Conservation (phyloP, 176 grass and related monocot genomes). For the Urochloa ruziziensis region DNA sequence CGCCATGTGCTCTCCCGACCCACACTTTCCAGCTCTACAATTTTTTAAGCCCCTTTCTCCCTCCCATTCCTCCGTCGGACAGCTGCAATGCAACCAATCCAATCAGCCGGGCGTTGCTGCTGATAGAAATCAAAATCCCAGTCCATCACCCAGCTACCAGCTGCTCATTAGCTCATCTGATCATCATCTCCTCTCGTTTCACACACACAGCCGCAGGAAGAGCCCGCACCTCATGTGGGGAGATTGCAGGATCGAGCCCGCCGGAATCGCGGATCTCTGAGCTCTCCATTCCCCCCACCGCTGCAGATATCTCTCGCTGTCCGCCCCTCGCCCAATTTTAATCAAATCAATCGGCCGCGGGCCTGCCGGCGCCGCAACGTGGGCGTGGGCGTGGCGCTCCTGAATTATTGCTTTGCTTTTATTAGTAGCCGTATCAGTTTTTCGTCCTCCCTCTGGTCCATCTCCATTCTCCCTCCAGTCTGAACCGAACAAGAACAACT, state of each 20-base stretch:
- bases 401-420: neutral
- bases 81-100: neutral
- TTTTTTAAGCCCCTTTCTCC: neutral
- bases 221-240: neutral
- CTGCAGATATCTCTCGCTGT: constrained; percentile 14
- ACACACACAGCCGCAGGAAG: neutral
- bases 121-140: neutral
- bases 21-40: neutral
- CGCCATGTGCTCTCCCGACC: neutral
- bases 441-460: neutral
- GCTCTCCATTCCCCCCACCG: neutral
- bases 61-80: neutral
- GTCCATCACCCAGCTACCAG: neutral
- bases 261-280: neutral
- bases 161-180: neutral
- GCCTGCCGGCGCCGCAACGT: neutral
- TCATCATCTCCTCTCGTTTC: neutral
- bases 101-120: neutral
- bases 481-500: neutral
- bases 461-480: neutral
- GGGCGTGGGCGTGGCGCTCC: neutral
- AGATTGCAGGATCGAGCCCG: neutral
- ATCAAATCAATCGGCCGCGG: neutral
- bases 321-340: too few species aligned
- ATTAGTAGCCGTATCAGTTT: neutral